phyloP scores from a whole-genome alignment of 495 filamentous ascomycete species.

The Halenospora varia region DNA sequence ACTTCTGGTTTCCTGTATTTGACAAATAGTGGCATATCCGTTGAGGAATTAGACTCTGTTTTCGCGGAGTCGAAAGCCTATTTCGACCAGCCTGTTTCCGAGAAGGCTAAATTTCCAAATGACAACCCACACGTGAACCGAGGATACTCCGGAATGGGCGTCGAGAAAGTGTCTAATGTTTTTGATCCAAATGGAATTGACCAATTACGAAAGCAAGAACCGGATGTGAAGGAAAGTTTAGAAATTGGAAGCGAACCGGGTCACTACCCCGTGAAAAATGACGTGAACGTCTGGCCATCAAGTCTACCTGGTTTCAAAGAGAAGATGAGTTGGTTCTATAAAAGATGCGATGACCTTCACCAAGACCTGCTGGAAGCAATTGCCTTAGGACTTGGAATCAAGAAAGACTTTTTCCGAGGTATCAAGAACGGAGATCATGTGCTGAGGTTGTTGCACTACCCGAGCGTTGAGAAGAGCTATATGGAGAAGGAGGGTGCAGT shows the following conservation, averaged over 20 bases:
- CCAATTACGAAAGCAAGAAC: constrained; percentile 38
- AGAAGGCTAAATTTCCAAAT: background rate
- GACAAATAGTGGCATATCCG: background rate
- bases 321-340: constrained; percentile 3
- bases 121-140: constrained; percentile 35
- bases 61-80: background rate
- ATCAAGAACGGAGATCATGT: constrained; percentile 2
- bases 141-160: constrained; percentile 34
- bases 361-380: background rate
- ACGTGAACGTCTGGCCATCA: background rate
- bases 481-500: background rate
- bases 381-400: background rate
- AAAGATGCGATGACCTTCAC: background rate
- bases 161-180: constrained; percentile 67
- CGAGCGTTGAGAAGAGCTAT: background rate
- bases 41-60: background rate
- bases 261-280: background rate
- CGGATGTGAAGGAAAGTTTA: background rate
- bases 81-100: background rate
- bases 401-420: constrained; percentile 1
- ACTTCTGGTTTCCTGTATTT: constrained; percentile 22
- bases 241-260: constrained; percentile 3
- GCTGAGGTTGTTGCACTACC: background rate
- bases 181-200: constrained; percentile 35
- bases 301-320: background rate